Evolutionary conservation across 176 grass and related monocot species (phyloP).

Genomic region (Phyllostachys edulis): DNA sequence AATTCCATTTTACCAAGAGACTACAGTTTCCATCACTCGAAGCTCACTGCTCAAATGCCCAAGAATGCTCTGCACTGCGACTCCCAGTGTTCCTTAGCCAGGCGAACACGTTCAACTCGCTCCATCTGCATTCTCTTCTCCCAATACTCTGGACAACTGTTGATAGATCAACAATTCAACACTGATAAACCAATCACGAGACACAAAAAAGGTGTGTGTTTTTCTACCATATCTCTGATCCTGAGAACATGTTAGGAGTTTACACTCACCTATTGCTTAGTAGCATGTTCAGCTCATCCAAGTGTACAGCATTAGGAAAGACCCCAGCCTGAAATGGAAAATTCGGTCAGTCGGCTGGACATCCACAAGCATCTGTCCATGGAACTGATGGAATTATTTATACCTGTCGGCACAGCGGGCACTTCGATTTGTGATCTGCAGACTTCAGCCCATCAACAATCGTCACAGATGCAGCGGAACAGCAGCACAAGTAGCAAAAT

Average conservation of each 20-base stretch:
- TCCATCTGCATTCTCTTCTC: constrained; percentile 54
- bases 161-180: constrained; percentile 4
- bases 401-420: constrained; percentile 78
- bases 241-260: neutral
- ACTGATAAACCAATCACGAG: neutral
- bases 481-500: constrained; percentile 82
- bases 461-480: constrained; percentile 75
- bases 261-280: constrained; percentile 58
- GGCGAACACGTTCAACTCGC: constrained; percentile 63
- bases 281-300: constrained; percentile 81
- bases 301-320: constrained; percentile 55
- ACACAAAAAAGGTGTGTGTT: neutral
- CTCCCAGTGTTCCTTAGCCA: constrained; percentile 79
- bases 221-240: neutral
- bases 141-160: constrained; percentile 86
- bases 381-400: neutral
- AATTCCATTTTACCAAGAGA: neutral
- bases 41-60: constrained; percentile 41
- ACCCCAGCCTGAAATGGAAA: constrained; percentile 55
- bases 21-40: neutral
- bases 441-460: constrained; percentile 71
- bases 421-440: constrained; percentile 61
- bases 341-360: neutral
- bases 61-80: constrained; percentile 61
- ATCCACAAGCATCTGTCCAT: neutral